Conservation (phyloP, 1,139 yeast species). For the Arxiozyma heterogenica region DNA sequence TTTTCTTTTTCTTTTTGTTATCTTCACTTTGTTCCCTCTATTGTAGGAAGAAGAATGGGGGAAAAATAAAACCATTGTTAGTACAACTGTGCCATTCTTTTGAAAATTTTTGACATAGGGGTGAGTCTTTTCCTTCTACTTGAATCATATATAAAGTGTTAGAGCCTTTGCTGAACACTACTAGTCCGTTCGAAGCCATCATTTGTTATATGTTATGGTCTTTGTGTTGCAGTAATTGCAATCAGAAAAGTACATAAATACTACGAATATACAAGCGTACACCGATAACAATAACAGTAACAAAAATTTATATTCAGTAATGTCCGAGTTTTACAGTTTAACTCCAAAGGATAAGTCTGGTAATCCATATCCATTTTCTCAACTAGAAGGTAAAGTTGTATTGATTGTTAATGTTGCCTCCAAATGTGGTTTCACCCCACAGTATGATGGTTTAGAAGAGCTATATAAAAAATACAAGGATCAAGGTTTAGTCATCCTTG, state of each 20-base stretch:
- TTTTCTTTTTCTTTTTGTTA: not conserved
- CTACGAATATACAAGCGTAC: not conserved
- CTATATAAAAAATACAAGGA: constrained; percentile 70
- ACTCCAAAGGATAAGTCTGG: constrained; percentile 50
- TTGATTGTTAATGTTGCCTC: constrained; percentile 88
- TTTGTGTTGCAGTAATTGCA: too few relatives aligned
- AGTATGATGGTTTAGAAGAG: constrained; percentile 76
- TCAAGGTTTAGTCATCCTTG: constrained; percentile 68
- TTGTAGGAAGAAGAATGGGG: too few relatives aligned
- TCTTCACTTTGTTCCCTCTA: too few relatives aligned
- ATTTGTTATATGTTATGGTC: not conserved
- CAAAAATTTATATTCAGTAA: constrained; percentile 7
- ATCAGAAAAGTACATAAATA: too few relatives aligned
- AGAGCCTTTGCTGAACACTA: not conserved
- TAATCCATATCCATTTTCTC: constrained; percentile 53
- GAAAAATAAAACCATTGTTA: too few relatives aligned
- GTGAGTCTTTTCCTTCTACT: too few relatives aligned
- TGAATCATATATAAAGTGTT: not conserved
- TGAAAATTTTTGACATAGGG: not conserved
- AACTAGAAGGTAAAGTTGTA: constrained; percentile 83
- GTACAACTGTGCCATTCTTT: too few relatives aligned
- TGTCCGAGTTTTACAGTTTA: constrained; percentile 46
- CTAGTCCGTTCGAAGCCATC: not conserved
- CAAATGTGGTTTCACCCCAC: constrained; percentile 82
- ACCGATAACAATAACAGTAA: not conserved